Conservation (phyloP, 139 green algal genomes). For the Gonium pectorale region DNA sequence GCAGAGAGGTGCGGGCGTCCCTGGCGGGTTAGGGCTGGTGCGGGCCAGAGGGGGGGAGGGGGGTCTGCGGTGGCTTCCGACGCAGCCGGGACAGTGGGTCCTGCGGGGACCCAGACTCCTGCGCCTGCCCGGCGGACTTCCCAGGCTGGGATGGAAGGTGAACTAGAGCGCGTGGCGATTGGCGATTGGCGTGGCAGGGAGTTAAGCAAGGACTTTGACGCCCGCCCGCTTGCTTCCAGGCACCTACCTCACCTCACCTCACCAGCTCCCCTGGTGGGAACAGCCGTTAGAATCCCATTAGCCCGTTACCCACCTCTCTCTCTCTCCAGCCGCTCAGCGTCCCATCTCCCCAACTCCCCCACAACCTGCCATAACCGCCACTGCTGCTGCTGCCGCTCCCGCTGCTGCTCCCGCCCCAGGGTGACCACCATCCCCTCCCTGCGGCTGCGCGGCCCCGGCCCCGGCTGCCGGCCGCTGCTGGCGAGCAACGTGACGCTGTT, state of each 20-base stretch:
- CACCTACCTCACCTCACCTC: background rate
- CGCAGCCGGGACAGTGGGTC: no score
- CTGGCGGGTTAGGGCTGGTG: background rate
- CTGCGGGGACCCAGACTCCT: no score
- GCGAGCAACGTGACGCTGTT: slow-evolving; percentile 55
- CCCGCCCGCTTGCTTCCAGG: no score
- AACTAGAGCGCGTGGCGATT: no score
- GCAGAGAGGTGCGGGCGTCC: slow-evolving; percentile 5
- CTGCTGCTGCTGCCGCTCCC: no score
- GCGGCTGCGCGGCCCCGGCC: slow-evolving; percentile 10
- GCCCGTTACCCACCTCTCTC: background rate
- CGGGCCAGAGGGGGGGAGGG: background rate
- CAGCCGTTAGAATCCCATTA: background rate
- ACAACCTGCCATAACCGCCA: no score
- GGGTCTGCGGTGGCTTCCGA: background rate
- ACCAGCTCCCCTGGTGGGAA: background rate
- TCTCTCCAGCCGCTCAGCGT: background rate
- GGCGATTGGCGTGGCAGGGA: no score
- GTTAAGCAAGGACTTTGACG: no score
- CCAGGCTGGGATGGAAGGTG: no score
- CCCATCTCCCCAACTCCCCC: background rate
- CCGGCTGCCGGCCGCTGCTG: slow-evolving; percentile 11
- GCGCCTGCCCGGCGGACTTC: no score
- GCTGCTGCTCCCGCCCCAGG: background rate
- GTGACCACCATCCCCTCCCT: slow-evolving; percentile 26